A percentile compares a stretch with the other conserved stretches of the same genome.
Conservation (phyloP, 345 rosid species). For the Camelina sativa region DNA sequence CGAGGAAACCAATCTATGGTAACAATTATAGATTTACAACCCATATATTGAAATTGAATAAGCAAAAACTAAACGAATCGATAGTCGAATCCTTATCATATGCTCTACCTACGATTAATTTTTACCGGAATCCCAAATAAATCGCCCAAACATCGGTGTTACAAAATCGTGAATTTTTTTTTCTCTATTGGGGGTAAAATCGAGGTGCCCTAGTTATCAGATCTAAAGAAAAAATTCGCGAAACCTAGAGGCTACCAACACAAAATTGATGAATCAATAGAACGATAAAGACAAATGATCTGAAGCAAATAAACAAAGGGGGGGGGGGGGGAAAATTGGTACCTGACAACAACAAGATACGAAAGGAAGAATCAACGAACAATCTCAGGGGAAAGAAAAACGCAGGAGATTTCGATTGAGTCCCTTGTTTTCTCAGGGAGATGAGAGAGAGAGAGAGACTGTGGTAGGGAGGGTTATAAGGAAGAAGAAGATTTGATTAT, state of each 20-base stretch:
- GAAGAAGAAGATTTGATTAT: constrained; percentile 5
- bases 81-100: not conserved
- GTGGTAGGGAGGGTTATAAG: constrained; percentile 6
- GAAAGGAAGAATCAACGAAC: constrained; percentile 7
- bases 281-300: not conserved
- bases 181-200: constrained; percentile 11
- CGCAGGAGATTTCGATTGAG: constrained; percentile 14
- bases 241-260: constrained; percentile 4
- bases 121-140: not conserved
- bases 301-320: not conserved
- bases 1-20: not conserved
- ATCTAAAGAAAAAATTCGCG: not conserved
- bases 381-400: constrained; percentile 20
- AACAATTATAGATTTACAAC: not conserved
- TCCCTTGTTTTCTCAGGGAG: constrained; percentile 22
- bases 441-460: not conserved
- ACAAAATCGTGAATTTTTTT: not conserved
- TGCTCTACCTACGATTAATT: not conserved
- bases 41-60: not conserved
- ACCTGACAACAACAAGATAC: constrained; percentile 20
- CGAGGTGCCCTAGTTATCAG: constrained; percentile 22
- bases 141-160: not conserved
- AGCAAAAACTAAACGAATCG: not conserved
- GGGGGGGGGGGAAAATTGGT: not conserved
- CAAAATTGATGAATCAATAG: not conserved